phyloP scores from a whole-genome alignment of 345 rosid genomes.

The Eucalyptus cloeziana region DNA sequence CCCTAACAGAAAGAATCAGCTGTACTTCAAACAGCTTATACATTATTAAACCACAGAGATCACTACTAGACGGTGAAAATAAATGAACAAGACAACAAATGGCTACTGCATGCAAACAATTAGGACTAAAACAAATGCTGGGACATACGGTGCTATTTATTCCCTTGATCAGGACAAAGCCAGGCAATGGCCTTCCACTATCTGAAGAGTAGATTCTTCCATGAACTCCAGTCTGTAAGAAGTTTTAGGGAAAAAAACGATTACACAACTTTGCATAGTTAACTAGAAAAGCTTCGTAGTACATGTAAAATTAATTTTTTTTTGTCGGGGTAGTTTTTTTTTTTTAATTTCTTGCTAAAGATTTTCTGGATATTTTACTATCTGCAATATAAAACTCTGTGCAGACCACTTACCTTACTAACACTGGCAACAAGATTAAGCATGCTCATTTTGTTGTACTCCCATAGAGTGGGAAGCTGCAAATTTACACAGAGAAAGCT shows the following conservation, averaged over 20 bases:
- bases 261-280: background rate
- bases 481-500: background rate
- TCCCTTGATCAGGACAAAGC: slow-evolving; percentile 46
- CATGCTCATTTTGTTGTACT: slow-evolving; percentile 83
- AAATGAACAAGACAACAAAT: background rate
- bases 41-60: background rate
- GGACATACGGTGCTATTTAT: slow-evolving; percentile 65
- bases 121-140: background rate
- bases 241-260: background rate
- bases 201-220: slow-evolving; percentile 80
- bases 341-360: background rate
- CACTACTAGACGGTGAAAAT: background rate
- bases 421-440: slow-evolving; percentile 78
- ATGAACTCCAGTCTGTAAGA: slow-evolving; percentile 68
- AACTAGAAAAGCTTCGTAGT: background rate
- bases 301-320: background rate
- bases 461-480: slow-evolving; percentile 87
- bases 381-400: background rate
- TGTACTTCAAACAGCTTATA: background rate
- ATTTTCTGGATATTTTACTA: background rate
- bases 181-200: slow-evolving; percentile 72
- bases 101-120: background rate
- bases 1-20: background rate
- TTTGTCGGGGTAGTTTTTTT: background rate
- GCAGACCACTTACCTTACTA: slow-evolving; percentile 44